Percentiles rank a stretch among this genome's conserved stretches.
phyloP scores from a whole-genome alignment of 257 asterid species.

The Przewalskia tangutica region DNA sequence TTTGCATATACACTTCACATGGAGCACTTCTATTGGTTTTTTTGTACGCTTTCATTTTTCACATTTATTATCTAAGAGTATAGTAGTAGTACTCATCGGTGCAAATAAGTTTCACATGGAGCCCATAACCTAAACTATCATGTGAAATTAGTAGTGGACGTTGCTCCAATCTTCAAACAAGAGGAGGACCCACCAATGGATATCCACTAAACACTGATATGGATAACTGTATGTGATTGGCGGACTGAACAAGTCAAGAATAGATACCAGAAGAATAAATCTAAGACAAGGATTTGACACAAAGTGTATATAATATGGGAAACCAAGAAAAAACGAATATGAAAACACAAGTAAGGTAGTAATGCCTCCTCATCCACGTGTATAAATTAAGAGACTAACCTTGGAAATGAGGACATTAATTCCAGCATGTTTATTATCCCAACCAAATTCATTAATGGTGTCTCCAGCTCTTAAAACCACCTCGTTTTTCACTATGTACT shows the following conservation, averaged over 20 bases:
- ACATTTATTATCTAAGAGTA: too few species aligned
- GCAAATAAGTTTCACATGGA: slow-evolving; percentile 4
- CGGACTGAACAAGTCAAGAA: slow-evolving; percentile 6
- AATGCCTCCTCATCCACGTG: slow-evolving; percentile 2
- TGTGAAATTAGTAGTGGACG: slow-evolving; percentile 1
- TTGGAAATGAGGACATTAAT: slow-evolving; percentile 81
- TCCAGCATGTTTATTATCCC: slow-evolving; percentile 96
- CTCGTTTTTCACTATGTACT: slow-evolving; percentile 70
- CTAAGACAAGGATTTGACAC: slow-evolving; percentile 12
- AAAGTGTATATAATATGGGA: too few species aligned
- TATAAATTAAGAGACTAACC: slow-evolving; percentile 24
- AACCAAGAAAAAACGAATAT: background rate
- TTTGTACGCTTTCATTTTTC: background rate
- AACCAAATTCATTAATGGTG: slow-evolving; percentile 79
- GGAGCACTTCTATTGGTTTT: background rate
- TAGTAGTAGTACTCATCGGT: background rate
- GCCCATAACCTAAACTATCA: slow-evolving; percentile 11
- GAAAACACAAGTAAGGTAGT: too few species aligned
- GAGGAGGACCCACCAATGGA: slow-evolving; percentile 11
- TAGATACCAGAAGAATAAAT: slow-evolving; percentile 15
- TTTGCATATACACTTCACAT: background rate
- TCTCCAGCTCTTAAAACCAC: slow-evolving; percentile 78
- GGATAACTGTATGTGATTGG: slow-evolving; percentile 17
- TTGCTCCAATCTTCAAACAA: background rate
- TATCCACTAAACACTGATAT: background rate